Base-by-base conservation (phyloP, 2,329 filamentous ascomycete genomes). In the Sporothrix globosa region DNA sequence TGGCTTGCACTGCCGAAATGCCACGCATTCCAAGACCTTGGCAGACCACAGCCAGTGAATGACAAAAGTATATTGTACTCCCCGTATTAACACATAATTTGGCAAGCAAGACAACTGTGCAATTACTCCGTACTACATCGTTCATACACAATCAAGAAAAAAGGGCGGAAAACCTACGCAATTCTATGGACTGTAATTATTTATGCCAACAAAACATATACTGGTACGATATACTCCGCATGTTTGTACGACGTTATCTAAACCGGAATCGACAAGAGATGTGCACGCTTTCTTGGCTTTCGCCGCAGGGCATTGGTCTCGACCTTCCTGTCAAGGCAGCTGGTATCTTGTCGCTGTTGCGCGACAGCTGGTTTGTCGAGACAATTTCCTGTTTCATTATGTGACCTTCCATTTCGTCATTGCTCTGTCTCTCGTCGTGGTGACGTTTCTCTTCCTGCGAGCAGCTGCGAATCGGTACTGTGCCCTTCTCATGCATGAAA, bases 1-100 rank as follows among this genome's bases (percentile, higher is more conserved):
- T 30, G 52, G 41, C n/a, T 54, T 68, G 69, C 69, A 71, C 69
- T 71, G 69, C 69, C 69, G 48, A 68, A 68, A 71, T 71, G 69
- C 69, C 69, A 71, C 44, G 69, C 48, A 21, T 63, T 71, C 69
- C 69, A 68, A 71, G 66, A 68, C 17, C 69, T 71, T 68, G 69
- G 69, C 69, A 14, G 50, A 44, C 68, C 9, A 19, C 21, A 52
- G 41, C 46, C 9, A 66, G 21, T 50, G 46, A 14, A 14, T 2
- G 27, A 39, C 19, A 1, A 52, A 34, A 44, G 5, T 6, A 34
- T 34, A 6, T 6, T 2, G 34, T 34, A 34, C 34, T 4, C 34
- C 34, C 34, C 7, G 61, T 50, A 21, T 52, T 48, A 27, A 44
- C 19, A 68, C 10, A 44, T 19, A 17, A 44, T 30, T 3, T 14